Evolutionary conservation across 2,329 filamentous ascomycete species (phyloP).

Genomic region (Mycogone perniciosa): DNA sequence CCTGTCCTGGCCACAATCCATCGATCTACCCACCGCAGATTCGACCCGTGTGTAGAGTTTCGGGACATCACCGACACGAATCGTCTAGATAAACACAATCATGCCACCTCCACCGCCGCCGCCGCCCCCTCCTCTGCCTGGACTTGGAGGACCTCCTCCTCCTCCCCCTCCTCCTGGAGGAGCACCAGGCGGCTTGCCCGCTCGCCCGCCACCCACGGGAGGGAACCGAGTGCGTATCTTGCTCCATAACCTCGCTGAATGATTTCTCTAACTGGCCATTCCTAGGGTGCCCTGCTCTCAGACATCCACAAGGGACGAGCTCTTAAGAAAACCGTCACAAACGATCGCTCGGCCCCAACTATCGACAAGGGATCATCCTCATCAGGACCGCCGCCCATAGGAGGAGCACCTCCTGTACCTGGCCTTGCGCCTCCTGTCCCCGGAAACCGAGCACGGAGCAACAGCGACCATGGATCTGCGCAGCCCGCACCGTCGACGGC

Average conservation of each 20-base stretch:
- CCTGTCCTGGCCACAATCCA: neutral
- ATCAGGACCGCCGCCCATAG: slow-evolving; percentile 56
- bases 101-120: slow-evolving; percentile 59
- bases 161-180: slow-evolving; percentile 53
- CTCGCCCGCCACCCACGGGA: slow-evolving; percentile 48
- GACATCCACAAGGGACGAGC: slow-evolving; percentile 78
- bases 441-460: slow-evolving; percentile 68
- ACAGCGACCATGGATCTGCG: slow-evolving; percentile 64
- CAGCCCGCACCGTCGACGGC: slow-evolving; percentile 35
- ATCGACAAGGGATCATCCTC: slow-evolving; percentile 36
- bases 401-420: slow-evolving; percentile 72
- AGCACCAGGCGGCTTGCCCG: slow-evolving; percentile 45
- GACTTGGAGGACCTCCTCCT: slow-evolving; percentile 56
- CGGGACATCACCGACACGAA: neutral
- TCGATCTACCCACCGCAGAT: neutral
- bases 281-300: slow-evolving; percentile 73
- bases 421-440: slow-evolving; percentile 59
- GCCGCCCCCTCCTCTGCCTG: slow-evolving; percentile 62
- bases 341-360: slow-evolving; percentile 81
- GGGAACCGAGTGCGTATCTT: slow-evolving; percentile 55
- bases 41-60: neutral
- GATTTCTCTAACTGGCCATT: slow-evolving; percentile 10
- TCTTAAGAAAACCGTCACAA: slow-evolving; percentile 82
- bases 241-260: neutral
- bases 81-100: slow-evolving; percentile 3